Evolutionary conservation across 169 alveolate genomes (phyloP).

Genomic region (Eimeria sp.): DNA sequence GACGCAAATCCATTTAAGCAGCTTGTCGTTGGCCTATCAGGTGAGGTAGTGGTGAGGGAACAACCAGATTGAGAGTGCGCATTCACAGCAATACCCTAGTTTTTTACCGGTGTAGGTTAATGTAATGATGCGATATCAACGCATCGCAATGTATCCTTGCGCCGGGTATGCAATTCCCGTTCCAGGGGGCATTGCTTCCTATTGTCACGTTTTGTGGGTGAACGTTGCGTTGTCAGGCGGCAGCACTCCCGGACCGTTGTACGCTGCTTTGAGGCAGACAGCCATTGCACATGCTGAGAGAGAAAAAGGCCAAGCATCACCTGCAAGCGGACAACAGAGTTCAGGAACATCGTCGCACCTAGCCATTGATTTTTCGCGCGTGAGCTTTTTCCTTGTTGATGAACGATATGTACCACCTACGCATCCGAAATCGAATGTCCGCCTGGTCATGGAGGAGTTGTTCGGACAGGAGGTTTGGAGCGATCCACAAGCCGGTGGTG

Average conservation of each 20-base stretch:
- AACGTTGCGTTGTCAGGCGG: conserved; percentile 57
- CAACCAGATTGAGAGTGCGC: neutral
- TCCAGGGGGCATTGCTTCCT: neutral
- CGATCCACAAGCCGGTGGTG: conserved; percentile 26
- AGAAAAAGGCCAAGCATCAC: neutral
- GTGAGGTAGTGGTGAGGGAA: conserved; percentile 3
- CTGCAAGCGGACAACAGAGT: neutral
- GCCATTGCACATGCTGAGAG: conserved; percentile 18
- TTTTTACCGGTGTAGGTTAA: neutral
- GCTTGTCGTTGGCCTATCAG: conserved; percentile 67
- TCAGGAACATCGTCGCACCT: neutral
- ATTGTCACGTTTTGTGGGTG: neutral
- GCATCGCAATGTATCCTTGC: neutral
- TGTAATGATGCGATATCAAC: neutral
- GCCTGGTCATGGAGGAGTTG: conserved; percentile 74
- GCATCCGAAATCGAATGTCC: conserved; percentile 78
- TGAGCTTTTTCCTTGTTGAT: conserved; percentile 83
- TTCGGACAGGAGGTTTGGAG: conserved; percentile 77
- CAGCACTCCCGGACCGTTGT: conserved; percentile 76
- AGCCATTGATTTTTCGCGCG: conserved; percentile 76
- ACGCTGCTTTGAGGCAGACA: conserved; percentile 78
- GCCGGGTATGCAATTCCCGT: neutral
- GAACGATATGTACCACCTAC: conserved; percentile 83
- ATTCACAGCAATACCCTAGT: neutral
- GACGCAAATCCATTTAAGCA: conserved; percentile 62